phyloP scores from a whole-genome alignment of 2,329 filamentous ascomycete species.

The Colletotrichum limetticola region DNA sequence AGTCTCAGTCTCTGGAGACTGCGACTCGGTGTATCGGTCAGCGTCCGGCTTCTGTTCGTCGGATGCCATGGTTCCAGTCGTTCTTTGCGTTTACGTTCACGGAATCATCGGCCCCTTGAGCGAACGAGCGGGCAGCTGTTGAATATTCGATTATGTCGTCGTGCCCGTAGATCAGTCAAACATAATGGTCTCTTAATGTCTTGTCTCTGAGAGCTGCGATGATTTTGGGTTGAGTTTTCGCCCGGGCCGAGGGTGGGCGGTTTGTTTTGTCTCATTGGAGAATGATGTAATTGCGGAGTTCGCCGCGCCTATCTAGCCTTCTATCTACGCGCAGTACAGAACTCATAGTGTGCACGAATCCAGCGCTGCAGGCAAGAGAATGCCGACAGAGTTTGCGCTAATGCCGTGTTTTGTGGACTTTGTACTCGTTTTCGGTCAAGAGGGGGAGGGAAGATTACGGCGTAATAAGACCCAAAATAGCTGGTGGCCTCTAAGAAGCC shows the following conservation, averaged over 20 bases:
- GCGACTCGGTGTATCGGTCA: neutral
- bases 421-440: neutral
- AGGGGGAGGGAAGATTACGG: neutral
- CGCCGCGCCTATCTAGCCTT: neutral
- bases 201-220: constrained; percentile 1
- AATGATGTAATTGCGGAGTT: constrained; percentile 33
- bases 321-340: neutral
- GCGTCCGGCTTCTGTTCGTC: constrained; percentile 19
- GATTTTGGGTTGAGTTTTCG: constrained; percentile 14
- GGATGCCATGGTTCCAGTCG: constrained; percentile 3
- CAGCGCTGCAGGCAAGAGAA: neutral
- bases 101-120: neutral
- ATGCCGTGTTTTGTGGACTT: constrained; percentile 2
- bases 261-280: neutral
- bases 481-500: neutral
- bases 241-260: neutral
- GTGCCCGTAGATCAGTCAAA: neutral
- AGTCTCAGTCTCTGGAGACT: neutral
- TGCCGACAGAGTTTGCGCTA: constrained; percentile 25
- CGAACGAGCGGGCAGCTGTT: neutral
- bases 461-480: constrained; percentile 17
- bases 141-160: neutral
- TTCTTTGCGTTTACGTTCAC: neutral
- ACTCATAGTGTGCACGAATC: too few relatives aligned
- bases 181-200: neutral